Evolutionary conservation across 371 early-diverging fungal genomes (phyloP), one percentile per base, ranked within the genome.

Genomic region (Mucor plumbeus): DNA sequence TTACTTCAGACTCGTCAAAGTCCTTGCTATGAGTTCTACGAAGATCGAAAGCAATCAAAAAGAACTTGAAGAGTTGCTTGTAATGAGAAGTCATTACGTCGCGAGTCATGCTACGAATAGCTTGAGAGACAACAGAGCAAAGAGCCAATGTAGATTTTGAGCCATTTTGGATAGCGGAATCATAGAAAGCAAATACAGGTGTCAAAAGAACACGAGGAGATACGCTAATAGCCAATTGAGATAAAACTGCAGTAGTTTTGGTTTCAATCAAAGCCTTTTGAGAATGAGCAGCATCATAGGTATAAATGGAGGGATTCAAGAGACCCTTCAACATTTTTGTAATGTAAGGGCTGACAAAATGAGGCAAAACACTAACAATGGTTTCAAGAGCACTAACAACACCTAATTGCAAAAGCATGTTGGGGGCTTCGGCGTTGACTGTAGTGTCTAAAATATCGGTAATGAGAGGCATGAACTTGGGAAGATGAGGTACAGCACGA

Each of bases 331-430:
- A 75, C 31, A 92, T 77, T 65, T 87, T 81, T 54, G 81, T 72
- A 33, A 94, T 71, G 63, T 91, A 95, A 5, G 96, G 92, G 68
- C 92, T 90, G 69, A 95, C 73, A 74, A 97, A 97, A 67, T 92
- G 90, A 26, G 95, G 90, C 72, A 95, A 72, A 48, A 85, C 86
- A 62, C 81, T 81, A 57, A 94, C 83, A 44, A 94, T 82, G 0
- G 88, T 84, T 64, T 89, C 93, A 50, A 96, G 70, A 13, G 90
- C 83, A n/a, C 84, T 81, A 59, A 96, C 75, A 13, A 88, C 90
- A 40, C 88, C 86, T 47, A 92, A 67, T 56, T 89, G 85, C 14
- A 92, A 69, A 41, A 79, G 64, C 9, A 48, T 56, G 19, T 77
- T 78, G 8, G 80, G 77, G 5, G 59, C 67, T 21, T 77, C 79